Evolutionary conservation across 768 basidiomycete genomes (phyloP), one percentile per base, ranked within the genome.

Genomic region (Rhodosporidiobolus odoratus): DNA sequence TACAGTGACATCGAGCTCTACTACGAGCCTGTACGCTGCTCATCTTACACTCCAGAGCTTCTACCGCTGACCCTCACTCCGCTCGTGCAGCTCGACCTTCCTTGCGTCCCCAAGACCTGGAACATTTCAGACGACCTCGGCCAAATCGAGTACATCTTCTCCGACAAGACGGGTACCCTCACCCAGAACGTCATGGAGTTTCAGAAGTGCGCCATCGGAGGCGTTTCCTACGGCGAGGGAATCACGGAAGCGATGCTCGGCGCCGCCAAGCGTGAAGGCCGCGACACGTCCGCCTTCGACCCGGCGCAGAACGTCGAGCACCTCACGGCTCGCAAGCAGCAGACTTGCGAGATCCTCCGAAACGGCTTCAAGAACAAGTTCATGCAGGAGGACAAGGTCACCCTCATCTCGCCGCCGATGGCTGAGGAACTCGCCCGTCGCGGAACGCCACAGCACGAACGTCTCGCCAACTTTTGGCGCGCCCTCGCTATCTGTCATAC

Each of bases 171-270:
- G 0, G 92, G 92, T 32, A 99, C 95, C 12, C 87, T 99, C 58
- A 99, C 95, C 0, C 94, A 96, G 80, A 99, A 98, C 81, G 83
- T 95, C 76, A 98, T 97, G 95, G 93, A 95, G 82, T 97, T 96
- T 82, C 92, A 96, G 79, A 93, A 90, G 78, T 96, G 92, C 76
- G 94, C 92, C 0, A 84, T 97, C 67, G 81, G 86, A 62, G 94
- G 93, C 1, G 81, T 90, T 4, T 78, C 86, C 0, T 98, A 96
- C 77, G 95, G 95, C 16, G 95, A 98, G 77, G 94, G 94, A 13
- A 79, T 97, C 68, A 97, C 95, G 0, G 95, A 98, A 80, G 95
- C 94, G 0, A 92, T 94, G 80, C 86, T 91, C 32, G 95, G 94
- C 43, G 89, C 92, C 0, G 92, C 91, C 1, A 88, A 88, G 62